Conservation (phyloP, 139 green algal genomes). For the Coccomyxa sp. region DNA sequence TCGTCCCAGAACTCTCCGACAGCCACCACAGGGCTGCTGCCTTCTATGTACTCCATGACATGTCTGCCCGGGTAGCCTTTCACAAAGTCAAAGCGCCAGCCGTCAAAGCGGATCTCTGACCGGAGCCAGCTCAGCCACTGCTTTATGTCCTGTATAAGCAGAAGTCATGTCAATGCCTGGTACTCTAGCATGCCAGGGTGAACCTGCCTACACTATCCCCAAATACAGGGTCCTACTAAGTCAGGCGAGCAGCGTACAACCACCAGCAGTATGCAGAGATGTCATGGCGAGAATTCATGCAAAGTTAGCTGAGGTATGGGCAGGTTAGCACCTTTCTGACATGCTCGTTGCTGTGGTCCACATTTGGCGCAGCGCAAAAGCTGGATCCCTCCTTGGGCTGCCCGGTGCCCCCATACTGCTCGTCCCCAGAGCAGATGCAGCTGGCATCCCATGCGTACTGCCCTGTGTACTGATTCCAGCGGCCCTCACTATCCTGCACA, state of each 20-base stretch:
- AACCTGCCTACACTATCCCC: neutral
- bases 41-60: constrained; percentile 47
- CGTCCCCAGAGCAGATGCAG: neutral
- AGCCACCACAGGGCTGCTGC: constrained; percentile 31
- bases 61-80: constrained; percentile 45
- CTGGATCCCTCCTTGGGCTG: neutral
- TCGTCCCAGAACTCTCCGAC: constrained; percentile 67
- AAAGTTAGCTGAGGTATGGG: neutral
- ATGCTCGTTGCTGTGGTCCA: constrained; percentile 7
- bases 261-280: neutral
- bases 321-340: neutral
- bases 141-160: constrained; percentile 29
- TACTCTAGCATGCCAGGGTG: neutral
- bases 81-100: constrained; percentile 64
- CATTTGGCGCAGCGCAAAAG: constrained; percentile 3
- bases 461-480: constrained; percentile 29
- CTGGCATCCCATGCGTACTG: neutral
- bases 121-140: constrained; percentile 75
- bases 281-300: neutral
- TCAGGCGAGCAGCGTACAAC: neutral
- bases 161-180: neutral
- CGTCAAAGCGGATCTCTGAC: constrained; percentile 56
- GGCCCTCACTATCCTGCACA: neutral
- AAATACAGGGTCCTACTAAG: neutral
- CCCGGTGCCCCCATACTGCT: neutral